phyloP scores from a whole-genome alignment of 345 rosid genomes.

The Populus simonii region DNA sequence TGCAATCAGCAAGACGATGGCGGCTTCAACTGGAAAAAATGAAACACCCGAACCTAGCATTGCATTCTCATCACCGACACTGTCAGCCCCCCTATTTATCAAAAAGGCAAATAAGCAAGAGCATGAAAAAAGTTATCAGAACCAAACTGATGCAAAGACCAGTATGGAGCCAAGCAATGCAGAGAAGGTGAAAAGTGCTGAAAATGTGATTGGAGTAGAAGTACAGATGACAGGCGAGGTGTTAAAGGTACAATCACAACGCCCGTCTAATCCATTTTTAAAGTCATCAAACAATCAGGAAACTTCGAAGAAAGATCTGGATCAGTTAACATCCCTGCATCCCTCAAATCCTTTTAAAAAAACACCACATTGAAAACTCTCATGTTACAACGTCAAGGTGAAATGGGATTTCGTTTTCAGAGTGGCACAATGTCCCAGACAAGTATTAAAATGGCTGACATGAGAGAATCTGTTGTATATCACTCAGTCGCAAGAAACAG shows the following conservation, averaged over 20 bases:
- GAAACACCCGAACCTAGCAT: constrained; percentile 30
- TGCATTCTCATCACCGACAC: constrained; percentile 32
- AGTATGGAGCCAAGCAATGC: constrained; percentile 15
- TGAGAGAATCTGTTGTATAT: neutral
- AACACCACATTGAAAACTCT: constrained; percentile 19
- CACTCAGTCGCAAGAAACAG: neutral
- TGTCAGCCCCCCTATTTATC: constrained; percentile 43
- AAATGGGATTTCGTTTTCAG: neutral
- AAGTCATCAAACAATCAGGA: constrained; percentile 31
- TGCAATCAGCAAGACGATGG: constrained; percentile 27
- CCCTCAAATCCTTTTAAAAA: constrained; percentile 47
- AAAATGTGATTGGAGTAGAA: constrained; percentile 13
- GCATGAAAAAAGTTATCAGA: constrained; percentile 30
- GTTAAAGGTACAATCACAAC: constrained; percentile 10
- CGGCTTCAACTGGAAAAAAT: constrained; percentile 26
- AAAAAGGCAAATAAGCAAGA: constrained; percentile 47
- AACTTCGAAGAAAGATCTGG: constrained; percentile 7
- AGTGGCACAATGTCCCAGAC: neutral
- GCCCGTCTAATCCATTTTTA: constrained; percentile 18
- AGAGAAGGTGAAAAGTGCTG: constrained; percentile 18
- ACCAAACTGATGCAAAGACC: constrained; percentile 16
- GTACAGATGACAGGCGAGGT: constrained; percentile 1
- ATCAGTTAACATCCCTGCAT: constrained; percentile 23
- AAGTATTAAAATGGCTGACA: neutral
- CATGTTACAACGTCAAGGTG: too few species aligned